Conservation (phyloP, 345 rosid species). For the Lepidium didymum region DNA sequence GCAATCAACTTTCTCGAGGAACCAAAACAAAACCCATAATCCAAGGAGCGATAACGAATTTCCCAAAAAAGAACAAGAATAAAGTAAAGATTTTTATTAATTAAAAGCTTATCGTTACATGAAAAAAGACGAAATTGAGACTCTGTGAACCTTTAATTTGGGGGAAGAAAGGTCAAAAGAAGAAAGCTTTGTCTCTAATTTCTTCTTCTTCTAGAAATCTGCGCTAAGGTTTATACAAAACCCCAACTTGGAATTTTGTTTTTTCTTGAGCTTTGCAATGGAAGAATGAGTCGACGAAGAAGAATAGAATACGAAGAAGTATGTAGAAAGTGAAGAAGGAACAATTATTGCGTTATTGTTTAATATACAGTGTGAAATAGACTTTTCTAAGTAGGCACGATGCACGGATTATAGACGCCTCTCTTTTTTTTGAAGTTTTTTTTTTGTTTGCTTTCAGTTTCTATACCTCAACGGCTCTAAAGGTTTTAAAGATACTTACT, state of each 20-base stretch:
- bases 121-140: neutral
- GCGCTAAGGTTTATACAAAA: constrained; percentile 4
- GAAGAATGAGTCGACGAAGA: neutral
- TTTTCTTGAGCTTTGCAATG: constrained; percentile 23
- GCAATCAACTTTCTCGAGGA: constrained; percentile 27
- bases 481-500: constrained; percentile 10
- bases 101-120: constrained; percentile 2
- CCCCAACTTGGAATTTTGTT: neutral
- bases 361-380: constrained; percentile 16
- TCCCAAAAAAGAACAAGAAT: constrained; percentile 7
- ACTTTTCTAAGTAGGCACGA: constrained; percentile 33
- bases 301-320: neutral
- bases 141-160: constrained; percentile 10
- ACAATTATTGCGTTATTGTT: constrained; percentile 19
- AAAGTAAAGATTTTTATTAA: neutral
- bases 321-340: constrained; percentile 7
- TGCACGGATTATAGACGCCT: constrained; percentile 26
- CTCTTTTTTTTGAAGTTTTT: constrained; percentile 3
- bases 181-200: constrained; percentile 16
- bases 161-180: constrained; percentile 12
- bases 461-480: constrained; percentile 22
- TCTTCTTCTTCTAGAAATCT: constrained; percentile 21
- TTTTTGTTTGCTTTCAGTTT: constrained; percentile 20
- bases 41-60: constrained; percentile 11
- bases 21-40: constrained; percentile 19